phyloP scores from a whole-genome alignment of 345 rosid species.

The Linum tenue region DNA sequence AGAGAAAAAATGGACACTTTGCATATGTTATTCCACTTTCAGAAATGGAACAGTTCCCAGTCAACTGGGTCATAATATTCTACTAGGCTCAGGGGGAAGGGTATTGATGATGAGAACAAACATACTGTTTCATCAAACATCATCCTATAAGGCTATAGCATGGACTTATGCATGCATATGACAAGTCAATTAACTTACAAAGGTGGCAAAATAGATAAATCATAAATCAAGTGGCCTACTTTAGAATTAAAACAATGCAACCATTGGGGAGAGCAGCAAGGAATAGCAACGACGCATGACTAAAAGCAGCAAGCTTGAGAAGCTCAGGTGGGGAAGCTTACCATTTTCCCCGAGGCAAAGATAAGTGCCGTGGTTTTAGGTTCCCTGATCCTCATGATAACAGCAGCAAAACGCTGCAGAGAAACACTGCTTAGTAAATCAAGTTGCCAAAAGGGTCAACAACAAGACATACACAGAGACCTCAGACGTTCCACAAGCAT shows the following conservation, averaged over 20 bases:
- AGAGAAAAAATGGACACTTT: background rate
- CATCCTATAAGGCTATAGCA: too few relatives aligned
- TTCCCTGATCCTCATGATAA: constrained; percentile 88
- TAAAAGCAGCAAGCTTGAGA: too few relatives aligned
- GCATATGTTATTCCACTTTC: too few relatives aligned
- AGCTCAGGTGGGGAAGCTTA: constrained; percentile 17
- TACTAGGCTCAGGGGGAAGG: background rate
- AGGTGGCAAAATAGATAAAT: too few relatives aligned
- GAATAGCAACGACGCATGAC: too few relatives aligned
- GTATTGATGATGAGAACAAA: background rate
- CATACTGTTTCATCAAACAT: too few relatives aligned
- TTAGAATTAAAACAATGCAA: too few relatives aligned
- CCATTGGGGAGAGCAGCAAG: too few relatives aligned
- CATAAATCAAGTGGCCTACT: too few relatives aligned
- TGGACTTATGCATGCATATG: too few relatives aligned
- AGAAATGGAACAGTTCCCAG: background rate
- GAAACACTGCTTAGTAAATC: constrained; percentile 10
- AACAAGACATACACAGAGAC: background rate
- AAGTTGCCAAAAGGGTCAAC: background rate
- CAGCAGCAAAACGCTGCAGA: constrained; percentile 84
- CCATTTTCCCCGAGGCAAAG: constrained; percentile 94
- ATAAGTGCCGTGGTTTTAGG: constrained; percentile 89
- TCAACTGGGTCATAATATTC: background rate
- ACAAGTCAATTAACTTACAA: too few relatives aligned
- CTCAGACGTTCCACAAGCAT: background rate